Conservation (phyloP, 108 stramenopile genomes). For the Schizochytrium sp. region DNA sequence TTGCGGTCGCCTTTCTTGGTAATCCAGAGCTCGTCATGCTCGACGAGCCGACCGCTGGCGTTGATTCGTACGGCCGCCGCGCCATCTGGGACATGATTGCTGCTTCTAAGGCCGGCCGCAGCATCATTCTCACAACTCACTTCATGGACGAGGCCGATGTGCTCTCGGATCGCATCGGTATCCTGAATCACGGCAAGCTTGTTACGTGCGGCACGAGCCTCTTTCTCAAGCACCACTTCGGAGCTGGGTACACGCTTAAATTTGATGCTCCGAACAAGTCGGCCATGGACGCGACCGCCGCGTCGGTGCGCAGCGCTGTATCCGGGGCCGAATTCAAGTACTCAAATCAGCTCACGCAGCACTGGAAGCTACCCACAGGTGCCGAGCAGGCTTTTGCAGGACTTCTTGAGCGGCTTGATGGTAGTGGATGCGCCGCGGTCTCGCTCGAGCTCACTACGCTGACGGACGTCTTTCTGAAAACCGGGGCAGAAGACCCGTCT, state of each 20-base stretch:
- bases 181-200: slow-evolving; percentile 83
- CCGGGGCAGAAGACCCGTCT: slow-evolving; percentile 32
- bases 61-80: slow-evolving; percentile 68
- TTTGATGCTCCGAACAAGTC: not conserved
- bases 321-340: not conserved
- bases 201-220: slow-evolving; percentile 71
- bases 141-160: slow-evolving; percentile 80
- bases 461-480: slow-evolving; percentile 42
- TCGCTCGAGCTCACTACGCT: slow-evolving; percentile 39
- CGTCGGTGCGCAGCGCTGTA: not conserved
- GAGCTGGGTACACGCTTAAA: slow-evolving; percentile 11
- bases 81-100: slow-evolving; percentile 39
- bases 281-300: not conserved
- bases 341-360: not conserved
- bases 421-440: not conserved
- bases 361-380: not conserved
- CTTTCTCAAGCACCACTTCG: slow-evolving; percentile 52
- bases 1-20: slow-evolving; percentile 69
- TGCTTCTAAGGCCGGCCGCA: slow-evolving; percentile 5
- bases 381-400: not conserved
- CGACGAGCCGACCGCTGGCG: slow-evolving; percentile 72
- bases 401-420: slow-evolving; percentile 3
- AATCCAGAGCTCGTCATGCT: slow-evolving; percentile 61
- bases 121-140: slow-evolving; percentile 60
- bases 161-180: slow-evolving; percentile 85